phyloP scores from a whole-genome alignment of 805 yeast genomes.

The Candida stauntonica region DNA sequence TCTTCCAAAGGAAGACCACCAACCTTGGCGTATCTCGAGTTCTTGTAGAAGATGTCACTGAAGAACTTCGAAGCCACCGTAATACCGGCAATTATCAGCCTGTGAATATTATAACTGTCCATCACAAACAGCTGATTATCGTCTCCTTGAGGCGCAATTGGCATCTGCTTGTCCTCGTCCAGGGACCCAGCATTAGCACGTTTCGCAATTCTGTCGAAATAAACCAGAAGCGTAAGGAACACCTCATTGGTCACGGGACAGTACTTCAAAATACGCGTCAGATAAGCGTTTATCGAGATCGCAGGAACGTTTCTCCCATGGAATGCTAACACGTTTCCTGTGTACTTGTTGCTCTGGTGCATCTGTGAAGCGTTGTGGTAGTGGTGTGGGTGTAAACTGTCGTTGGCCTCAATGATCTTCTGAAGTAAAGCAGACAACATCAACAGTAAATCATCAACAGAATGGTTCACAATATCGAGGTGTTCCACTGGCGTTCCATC shows the following conservation, averaged over 20 bases:
- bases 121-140: slow-evolving; percentile 75
- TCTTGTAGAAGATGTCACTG: slow-evolving; percentile 91
- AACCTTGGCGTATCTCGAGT: slow-evolving; percentile 89
- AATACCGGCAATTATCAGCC: slow-evolving; percentile 89
- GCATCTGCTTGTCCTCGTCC: slow-evolving; percentile 13
- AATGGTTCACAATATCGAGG: slow-evolving; percentile 68
- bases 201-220: slow-evolving; percentile 90
- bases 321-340: slow-evolving; percentile 77
- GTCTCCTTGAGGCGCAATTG: slow-evolving; percentile 15
- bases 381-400: slow-evolving; percentile 63
- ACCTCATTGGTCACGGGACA: slow-evolving; percentile 99
- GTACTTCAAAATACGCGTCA: slow-evolving; percentile 86
- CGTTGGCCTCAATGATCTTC: slow-evolving; percentile 88
- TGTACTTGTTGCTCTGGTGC: slow-evolving; percentile 40
- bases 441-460: slow-evolving; percentile 71
- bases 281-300: slow-evolving; percentile 84
- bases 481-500: slow-evolving; percentile 16
- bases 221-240: slow-evolving; percentile 81
- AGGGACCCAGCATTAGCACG: slow-evolving; percentile 55
- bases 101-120: slow-evolving; percentile 94
- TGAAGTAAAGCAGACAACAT: slow-evolving; percentile 86
- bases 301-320: slow-evolving; percentile 97
- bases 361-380: slow-evolving; percentile 27
- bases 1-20: slow-evolving; percentile 95
- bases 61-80: slow-evolving; percentile 95